Percentiles rank a stretch among this genome's conserved stretches.
Conservation (phyloP, 2,329 filamentous ascomycete genomes). For the Penicillium palitans region DNA sequence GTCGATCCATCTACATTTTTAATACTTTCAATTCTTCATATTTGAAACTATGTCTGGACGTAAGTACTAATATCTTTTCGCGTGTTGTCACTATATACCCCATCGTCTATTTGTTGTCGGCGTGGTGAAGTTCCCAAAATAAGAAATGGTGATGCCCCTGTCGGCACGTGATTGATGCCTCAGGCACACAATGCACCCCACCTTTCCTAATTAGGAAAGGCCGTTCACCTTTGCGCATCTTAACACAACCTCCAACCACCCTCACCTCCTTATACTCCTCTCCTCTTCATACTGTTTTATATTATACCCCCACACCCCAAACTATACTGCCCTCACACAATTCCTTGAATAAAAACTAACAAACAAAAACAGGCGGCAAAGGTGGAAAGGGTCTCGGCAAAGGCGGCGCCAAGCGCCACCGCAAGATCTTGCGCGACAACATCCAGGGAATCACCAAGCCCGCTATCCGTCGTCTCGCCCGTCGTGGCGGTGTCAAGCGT, state of each 20-base stretch:
- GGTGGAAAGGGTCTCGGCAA: conserved; percentile 98
- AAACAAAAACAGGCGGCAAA: conserved; percentile 69
- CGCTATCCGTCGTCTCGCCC: conserved; percentile 95
- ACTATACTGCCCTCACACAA: not conserved
- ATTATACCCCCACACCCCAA: no score
- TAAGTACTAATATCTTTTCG: conserved; percentile 30
- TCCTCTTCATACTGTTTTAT: not conserved
- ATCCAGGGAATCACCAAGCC: conserved; percentile 99
- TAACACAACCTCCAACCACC: conserved; percentile 12
- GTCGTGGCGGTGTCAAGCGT: conserved; percentile 99
- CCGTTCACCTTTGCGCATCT: not conserved
- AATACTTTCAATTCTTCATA: conserved; percentile 15
- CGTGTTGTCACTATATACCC: not conserved
- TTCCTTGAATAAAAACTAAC: conserved; percentile 16
- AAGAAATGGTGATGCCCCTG: conserved; percentile 22
- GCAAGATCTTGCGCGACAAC: conserved; percentile 99
- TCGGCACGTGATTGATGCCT: conserved; percentile 29
- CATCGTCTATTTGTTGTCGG: conserved; percentile 1
- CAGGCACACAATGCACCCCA: conserved; percentile 14
- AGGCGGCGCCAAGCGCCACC: conserved; percentile 97
- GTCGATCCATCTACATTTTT: conserved; percentile 14
- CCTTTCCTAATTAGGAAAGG: conserved; percentile 15
- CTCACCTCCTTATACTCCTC: not conserved
- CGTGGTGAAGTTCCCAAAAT: conserved; percentile 3
- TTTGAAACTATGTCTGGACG: conserved; percentile 43